phyloP scores from a whole-genome alignment of 345 rosid species.

The Euphorbia peplus region DNA sequence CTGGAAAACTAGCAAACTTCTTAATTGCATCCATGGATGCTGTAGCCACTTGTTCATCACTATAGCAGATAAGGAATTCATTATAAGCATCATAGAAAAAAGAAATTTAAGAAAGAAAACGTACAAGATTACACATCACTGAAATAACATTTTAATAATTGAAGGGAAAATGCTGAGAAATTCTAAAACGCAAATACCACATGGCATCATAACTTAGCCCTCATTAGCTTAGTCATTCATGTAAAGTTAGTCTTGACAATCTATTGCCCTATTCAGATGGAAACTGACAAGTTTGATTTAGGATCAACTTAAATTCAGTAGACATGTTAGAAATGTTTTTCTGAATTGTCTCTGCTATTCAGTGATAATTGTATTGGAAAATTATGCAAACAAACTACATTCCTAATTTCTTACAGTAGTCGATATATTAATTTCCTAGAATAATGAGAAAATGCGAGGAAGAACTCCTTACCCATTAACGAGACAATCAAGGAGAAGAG shows the following conservation, averaged over 20 bases:
- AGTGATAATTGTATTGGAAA: neutral
- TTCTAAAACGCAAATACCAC: neutral
- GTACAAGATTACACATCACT: neutral
- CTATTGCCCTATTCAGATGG: neutral
- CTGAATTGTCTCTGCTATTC: neutral
- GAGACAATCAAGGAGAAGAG: slow-evolving; percentile 69
- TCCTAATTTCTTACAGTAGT: neutral
- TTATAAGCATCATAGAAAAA: neutral
- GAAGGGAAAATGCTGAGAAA: neutral
- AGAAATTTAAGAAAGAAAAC: neutral
- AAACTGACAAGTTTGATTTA: neutral
- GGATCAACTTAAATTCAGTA: neutral
- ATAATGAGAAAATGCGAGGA: neutral
- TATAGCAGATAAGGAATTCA: slow-evolving; percentile 26
- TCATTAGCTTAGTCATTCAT: neutral
- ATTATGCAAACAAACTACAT: neutral
- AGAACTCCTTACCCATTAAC: slow-evolving; percentile 49
- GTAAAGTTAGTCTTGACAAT: neutral
- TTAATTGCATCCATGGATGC: slow-evolving; percentile 68
- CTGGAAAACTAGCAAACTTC: slow-evolving; percentile 55
- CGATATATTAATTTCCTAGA: neutral
- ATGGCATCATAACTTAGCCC: neutral
- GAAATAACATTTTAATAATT: neutral
- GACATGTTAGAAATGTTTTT: neutral
- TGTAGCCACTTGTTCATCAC: slow-evolving; percentile 72